Evolutionary conservation across 495 filamentous ascomycete genomes (phyloP).

Genomic region (Terfezia claveryi): DNA sequence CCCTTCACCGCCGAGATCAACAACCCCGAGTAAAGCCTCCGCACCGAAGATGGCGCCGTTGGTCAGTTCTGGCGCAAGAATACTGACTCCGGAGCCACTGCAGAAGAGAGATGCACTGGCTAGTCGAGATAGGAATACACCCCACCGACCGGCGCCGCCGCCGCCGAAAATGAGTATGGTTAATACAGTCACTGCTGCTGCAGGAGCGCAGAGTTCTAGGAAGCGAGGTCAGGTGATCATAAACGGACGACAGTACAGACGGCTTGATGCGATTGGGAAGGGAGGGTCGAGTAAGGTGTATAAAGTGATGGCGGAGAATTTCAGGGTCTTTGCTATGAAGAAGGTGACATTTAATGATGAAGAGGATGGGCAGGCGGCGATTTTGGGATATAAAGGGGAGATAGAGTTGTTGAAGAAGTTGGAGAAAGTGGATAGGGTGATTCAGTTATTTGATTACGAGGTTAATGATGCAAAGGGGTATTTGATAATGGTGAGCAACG

Average conservation of each 20-base stretch:
- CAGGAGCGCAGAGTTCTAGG: slow-evolving; percentile 40
- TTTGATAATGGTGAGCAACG: slow-evolving; percentile 42
- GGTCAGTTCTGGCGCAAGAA: background rate
- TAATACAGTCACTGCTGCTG: slow-evolving; percentile 70
- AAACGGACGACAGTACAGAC: slow-evolving; percentile 76
- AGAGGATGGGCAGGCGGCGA: slow-evolving; percentile 44
- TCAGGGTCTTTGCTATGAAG: slow-evolving; percentile 83
- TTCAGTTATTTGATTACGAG: slow-evolving; percentile 78
- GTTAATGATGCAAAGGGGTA: slow-evolving; percentile 72
- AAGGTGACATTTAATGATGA: slow-evolving; percentile 73
- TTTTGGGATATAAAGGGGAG: slow-evolving; percentile 86
- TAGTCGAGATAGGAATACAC: slow-evolving; percentile 58
- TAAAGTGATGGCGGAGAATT: slow-evolving; percentile 90
- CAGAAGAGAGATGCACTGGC: slow-evolving; percentile 50
- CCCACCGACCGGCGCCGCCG: slow-evolving; percentile 59
- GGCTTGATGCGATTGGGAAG: slow-evolving; percentile 71
- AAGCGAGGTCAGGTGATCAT: slow-evolving; percentile 58
- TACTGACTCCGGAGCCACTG: slow-evolving; percentile 15
- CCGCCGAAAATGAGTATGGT: slow-evolving; percentile 88
- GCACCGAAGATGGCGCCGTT: background rate
- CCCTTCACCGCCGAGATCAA: background rate
- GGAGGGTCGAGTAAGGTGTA: slow-evolving; percentile 88
- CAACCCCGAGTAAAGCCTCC: background rate
- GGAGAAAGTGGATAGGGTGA: slow-evolving; percentile 64
- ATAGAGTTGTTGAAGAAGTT: slow-evolving; percentile 77